These are phyloP conservation scores for Venturia aucupariae DNA, from an alignment of 2,329 filamentous ascomycete genomes.

Conservation along the genomic window DNA sequence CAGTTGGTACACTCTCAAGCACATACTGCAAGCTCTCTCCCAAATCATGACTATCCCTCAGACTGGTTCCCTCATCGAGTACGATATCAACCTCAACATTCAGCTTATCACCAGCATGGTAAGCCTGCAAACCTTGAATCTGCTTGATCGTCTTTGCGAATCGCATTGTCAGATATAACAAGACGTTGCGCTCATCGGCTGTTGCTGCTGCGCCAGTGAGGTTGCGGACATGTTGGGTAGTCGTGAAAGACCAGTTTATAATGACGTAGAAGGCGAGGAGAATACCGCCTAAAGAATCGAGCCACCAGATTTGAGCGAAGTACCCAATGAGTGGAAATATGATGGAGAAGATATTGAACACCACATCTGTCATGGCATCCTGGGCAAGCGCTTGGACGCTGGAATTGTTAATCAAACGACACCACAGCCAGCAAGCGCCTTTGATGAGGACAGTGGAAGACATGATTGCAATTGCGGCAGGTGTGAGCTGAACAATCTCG, in stretches of 20 bases:
- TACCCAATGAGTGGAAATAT: slow-evolving; percentile 74
- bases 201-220: slow-evolving; percentile 69
- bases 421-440: slow-evolving; percentile 77
- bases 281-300: slow-evolving; percentile 71
- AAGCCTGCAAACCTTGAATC: slow-evolving; percentile 77
- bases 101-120: slow-evolving; percentile 77
- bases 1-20: slow-evolving; percentile 71
- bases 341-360: slow-evolving; percentile 86
- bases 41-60: slow-evolving; percentile 75
- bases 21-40: slow-evolving; percentile 74
- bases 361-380: slow-evolving; percentile 63
- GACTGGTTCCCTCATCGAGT: slow-evolving; percentile 62
- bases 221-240: slow-evolving; percentile 68
- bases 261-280: slow-evolving; percentile 72
- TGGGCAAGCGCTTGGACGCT: slow-evolving; percentile 72
- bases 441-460: slow-evolving; percentile 72
- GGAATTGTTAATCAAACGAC: slow-evolving; percentile 74
- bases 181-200: slow-evolving; percentile 70
- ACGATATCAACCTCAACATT: slow-evolving; percentile 80
- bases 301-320: slow-evolving; percentile 71
- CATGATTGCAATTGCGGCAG: slow-evolving; percentile 73
- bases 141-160: slow-evolving; percentile 81
- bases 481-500: slow-evolving; percentile 60
- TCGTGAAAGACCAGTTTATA: slow-evolving; percentile 66
- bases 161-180: slow-evolving; percentile 87